Conservation (phyloP, 2,329 filamentous ascomycete genomes). For the Bipolaris gigantea region DNA sequence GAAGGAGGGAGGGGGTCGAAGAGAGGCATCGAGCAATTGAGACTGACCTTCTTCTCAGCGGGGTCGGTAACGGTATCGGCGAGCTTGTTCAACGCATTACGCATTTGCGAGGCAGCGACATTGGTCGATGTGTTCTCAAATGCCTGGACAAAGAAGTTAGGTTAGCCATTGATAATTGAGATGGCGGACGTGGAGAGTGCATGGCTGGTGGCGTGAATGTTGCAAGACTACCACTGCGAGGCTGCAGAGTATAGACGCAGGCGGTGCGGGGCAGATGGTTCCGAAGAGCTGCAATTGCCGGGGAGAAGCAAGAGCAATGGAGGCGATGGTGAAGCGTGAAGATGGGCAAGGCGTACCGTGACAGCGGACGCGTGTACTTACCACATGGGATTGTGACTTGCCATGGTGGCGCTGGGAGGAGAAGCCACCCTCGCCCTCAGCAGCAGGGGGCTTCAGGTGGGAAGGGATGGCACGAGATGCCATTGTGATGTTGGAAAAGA, state of each 20-base stretch:
- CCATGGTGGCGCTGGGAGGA: slow-evolving; percentile 70
- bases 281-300: background rate
- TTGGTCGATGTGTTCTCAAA: slow-evolving; percentile 99
- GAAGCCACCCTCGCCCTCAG: slow-evolving; percentile 49
- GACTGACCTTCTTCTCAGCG: slow-evolving; percentile 71
- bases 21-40: background rate
- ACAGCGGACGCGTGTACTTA: slow-evolving; percentile 54
- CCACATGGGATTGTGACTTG: slow-evolving; percentile 85
- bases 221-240: background rate
- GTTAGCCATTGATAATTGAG: slow-evolving; percentile 10
- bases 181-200: background rate
- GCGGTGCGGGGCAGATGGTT: background rate
- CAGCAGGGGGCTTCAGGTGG: slow-evolving; percentile 71
- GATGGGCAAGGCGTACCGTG: background rate
- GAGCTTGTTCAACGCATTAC: slow-evolving; percentile 92
- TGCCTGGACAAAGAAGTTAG: slow-evolving; percentile 61
- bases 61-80: slow-evolving; percentile 86
- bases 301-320: background rate
- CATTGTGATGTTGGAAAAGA: slow-evolving; percentile 55
- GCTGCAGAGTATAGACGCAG: background rate
- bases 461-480: slow-evolving; percentile 74
- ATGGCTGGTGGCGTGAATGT: background rate
- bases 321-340: background rate
- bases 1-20: background rate
- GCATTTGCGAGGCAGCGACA: slow-evolving; percentile 98